Base-by-base conservation (phyloP, 2,329 filamentous ascomycete species). In the Diaporthe citri region DNA sequence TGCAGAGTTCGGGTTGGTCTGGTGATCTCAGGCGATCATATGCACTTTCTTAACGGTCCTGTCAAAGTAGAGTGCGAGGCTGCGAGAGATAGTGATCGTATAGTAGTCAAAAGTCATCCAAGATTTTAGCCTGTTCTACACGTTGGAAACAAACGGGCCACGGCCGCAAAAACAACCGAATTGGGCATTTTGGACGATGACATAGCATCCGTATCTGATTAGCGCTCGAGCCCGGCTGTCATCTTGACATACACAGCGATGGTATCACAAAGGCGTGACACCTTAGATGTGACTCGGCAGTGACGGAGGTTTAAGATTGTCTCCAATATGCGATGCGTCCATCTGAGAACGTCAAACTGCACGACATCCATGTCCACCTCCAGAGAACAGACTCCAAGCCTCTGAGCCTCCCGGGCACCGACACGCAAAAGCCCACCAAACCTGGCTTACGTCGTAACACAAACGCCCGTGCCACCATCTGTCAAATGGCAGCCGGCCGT, bases 221-320 rank as follows among this genome's bases (percentile, higher is more conserved):
- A 55, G 46, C 34, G 31, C 12, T 60, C 13, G 36, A 25, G 57
- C n/a, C 57, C 57, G 28, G 22, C 64, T 55, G 34, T 55, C 64
- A 28, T 55, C 22, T 41, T 41, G 48, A 41, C 64, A 5, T 55
- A 55, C 48, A 69, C 64, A 39, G 48, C 64, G n/a, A 6, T 15
- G 64, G 48, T 55, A 39, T 69, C 64, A 55, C 64, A 55, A 41
- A 69, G 22, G 36, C 34, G 48, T 55, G 64, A 69, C 64, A 55
- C 62, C 46, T 39, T 28, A n/a, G 13, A 55, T 69, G 48, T 69
- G 64, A 69, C 64, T 69, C 64, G 64, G 64, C 64, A 69, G 64
- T 69, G 64, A 55, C 64, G 64, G 64, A 55, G 64, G 64, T 69
- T 69, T 55, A 69, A 55, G 64, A 69, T 55, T 69, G 64, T 69